Evolutionary conservation across 768 basidiomycete species (phyloP), one percentile per base, ranked within the genome.

Genomic region (Lactifluus echinatus): DNA sequence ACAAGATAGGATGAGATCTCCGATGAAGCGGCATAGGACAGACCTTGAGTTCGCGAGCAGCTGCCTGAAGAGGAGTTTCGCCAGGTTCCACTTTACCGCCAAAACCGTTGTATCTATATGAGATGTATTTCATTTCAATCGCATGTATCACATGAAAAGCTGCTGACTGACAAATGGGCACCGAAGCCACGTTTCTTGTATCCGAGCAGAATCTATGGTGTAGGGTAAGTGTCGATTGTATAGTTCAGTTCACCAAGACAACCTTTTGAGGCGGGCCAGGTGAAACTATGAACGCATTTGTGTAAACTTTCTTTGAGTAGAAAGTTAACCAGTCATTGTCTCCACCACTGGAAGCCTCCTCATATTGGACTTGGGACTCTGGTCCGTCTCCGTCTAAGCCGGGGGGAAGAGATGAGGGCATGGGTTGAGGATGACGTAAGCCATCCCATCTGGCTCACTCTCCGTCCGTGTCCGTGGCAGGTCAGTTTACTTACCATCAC

Each of bases 141-240:
- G 19, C 3, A 26, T 14, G 26, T 11, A 1, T 21, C 7, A 42
- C 56, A 34, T 14, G 10, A 8, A 33, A 26, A 17, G 33, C 40
- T 15, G 17, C 17, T 11, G 66, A 47, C 4, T 36, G 62, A 87
- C 87, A 80, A 73, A 59, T 78, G 75, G 36, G 71, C 71, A 24
- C 88, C 89, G 66, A 89, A 83, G 1, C 89, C 89, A 24, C 89
- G 77, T 67, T 90, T 90, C 70, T 91, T 91, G 64, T 78, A 79
- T 3, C 89, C 89, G 8, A 91, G 76, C 15, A 91, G 70, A 14
- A 91, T 69, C 83, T 88, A n/a, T n/a, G 36, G 46, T 39, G 19
- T 17, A 37, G 17, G 44, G n/a, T 49, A 39, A 23, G 48, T 37
- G 63, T 58, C 55, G 62, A 63, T 19, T 40, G 14, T 39, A 51